Evolutionary conservation across 2,329 filamentous ascomycete genomes (phyloP).

Genomic region (Malbranchea cinnamomea): DNA sequence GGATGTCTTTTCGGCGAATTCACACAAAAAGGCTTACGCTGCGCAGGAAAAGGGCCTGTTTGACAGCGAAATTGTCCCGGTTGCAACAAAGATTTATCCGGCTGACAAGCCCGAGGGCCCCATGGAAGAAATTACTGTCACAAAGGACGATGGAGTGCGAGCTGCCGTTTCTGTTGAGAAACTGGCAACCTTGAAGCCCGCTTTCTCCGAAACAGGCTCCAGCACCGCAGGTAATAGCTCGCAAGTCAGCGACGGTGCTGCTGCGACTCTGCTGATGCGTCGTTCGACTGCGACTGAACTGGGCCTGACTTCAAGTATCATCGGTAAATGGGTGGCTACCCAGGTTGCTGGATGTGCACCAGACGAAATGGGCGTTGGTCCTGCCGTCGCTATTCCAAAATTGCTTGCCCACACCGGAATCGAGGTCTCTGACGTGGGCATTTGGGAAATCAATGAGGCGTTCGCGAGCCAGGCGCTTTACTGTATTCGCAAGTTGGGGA

Average conservation of each 20-base stretch:
- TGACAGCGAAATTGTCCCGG: conserved; percentile 63
- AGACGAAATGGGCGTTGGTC: conserved; percentile 89
- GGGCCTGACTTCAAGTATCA: conserved; percentile 52
- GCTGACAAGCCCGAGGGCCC: conserved; percentile 45
- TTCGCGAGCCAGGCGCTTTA: conserved; percentile 52
- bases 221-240: conserved; percentile 75
- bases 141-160: conserved; percentile 70
- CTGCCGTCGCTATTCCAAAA: conserved; percentile 72
- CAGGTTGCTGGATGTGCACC: conserved; percentile 64
- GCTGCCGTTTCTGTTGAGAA: conserved; percentile 52
- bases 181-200: conserved; percentile 68
- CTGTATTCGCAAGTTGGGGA: conserved; percentile 48
- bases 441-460: conserved; percentile 91
- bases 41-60: conserved; percentile 59
- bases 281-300: conserved; percentile 62
- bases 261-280: conserved; percentile 70
- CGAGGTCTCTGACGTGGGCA: conserved; percentile 51
- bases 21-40: conserved; percentile 55
- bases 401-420: conserved; percentile 58
- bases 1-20: conserved; percentile 64
- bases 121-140: conserved; percentile 50
- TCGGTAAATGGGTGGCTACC: conserved; percentile 70
- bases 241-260: conserved; percentile 80
- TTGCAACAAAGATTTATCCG: conserved; percentile 54
- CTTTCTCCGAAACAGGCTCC: conserved; percentile 58